Evolutionary conservation across 2,329 filamentous ascomycete species (phyloP), one percentile per base, ranked within the genome.

Genomic region (Aspergillus pseudoglaucus): DNA sequence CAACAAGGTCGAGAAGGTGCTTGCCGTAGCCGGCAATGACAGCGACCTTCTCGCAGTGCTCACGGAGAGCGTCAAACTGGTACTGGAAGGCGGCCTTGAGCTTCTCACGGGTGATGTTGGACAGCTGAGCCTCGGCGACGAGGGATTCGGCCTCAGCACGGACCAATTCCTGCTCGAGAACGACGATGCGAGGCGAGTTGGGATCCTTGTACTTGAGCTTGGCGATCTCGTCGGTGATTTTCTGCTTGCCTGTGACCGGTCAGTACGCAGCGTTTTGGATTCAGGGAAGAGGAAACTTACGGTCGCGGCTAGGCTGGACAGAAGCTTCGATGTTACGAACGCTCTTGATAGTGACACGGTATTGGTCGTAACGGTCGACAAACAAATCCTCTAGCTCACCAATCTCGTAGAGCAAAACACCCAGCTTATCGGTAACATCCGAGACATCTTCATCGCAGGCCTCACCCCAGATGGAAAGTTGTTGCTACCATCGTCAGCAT

Each of bases 181-280:
- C 90, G 49, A 96, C 90, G 60, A 98, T 96, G 75, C 90, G 93
- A 55, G 91, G 90, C 32, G 90, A 96, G 76, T 95, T 95, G 59
- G 93, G 93, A 72, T 98, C 93, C 78, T 98, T 98, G 83, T 97
- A 98, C 74, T 98, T 98, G 62, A 98, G 82, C 71, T 97, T 91
- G 44, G 93, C 91, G 61, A 98, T 98, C 68, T 97, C 89, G 68
- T 98, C 93, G 62, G 89, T 95, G 65, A 98, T 97, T 76, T 97
- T 98, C 72, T 97, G 91, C 78, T 98, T 98, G 72, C 89, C 88
- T 94, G 38, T 42, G 32, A 14, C 14, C 41, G 37, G 42, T 55
- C 23, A 56, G 52, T 42, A 37, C 35, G 12, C 38, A 9, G 8
- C 6, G 12, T n/a, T 25, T 37, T 14, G 27, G 1, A 7, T 22